Evolutionary conservation across 2,329 filamentous ascomycete species (phyloP), one percentile per base, ranked within the genome.

Genomic region (Passalora sequoiae): DNA sequence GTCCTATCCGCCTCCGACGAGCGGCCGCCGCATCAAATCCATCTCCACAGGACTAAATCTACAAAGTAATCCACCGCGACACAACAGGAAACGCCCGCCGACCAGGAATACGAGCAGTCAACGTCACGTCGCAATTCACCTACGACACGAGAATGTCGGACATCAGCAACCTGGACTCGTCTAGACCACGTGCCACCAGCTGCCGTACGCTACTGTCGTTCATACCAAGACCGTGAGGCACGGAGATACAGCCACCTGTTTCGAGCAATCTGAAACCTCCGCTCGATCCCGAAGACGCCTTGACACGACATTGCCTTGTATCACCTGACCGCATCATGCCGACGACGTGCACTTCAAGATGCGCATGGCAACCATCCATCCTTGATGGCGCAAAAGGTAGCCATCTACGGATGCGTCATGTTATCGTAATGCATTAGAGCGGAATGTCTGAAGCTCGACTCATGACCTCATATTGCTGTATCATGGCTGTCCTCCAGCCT

Each of bases 1-100:
- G 73, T 3, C 73, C 72, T 7, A 73, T 76, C 22, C 58, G 73
- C n/a, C 59, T 72, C 22, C 59, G 68, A 31, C 53, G 59, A 22
- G 21, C 19, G 20, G 44, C 38, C 40, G 29, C 28, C 7, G 13
- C 13, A 30, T n/a, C n/a, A 31, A 7, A 31, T 13, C 29, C 29
- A 31, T 15, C 29, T 8, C 29, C 29, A 31, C 29, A 20, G 16
- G 13, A 35, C 5, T 13, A 33, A n/a, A 19, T 9, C n/a, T 17
- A n/a, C 15, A 10, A 8, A 8, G 15, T 12, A 13, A 20, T 13
- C 29, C 8, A 31, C 30, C 15, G 13, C 20, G 4, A 20, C 3
- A 17, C 16, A 36, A 21, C 33, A 24, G 15, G 24, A 17, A 2
- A 21, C 9, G 12, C 12, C 16, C n/a, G 21, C 16, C 41, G 20